Conservation (phyloP, 2,329 filamentous ascomycete species). For the Endothia cerciana region DNA sequence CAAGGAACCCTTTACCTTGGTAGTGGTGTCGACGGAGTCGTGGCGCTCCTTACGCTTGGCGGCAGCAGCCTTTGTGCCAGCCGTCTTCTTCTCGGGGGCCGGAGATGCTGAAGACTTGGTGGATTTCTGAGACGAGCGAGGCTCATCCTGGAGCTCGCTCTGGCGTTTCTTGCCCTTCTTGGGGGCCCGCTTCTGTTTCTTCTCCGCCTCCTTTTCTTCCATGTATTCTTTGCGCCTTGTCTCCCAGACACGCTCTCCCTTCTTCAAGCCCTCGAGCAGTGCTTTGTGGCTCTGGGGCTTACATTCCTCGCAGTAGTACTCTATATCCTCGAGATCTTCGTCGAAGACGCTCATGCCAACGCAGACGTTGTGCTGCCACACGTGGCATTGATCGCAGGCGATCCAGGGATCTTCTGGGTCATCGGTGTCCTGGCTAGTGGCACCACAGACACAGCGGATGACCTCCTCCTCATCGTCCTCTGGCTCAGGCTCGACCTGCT, state of each 20-base stretch:
- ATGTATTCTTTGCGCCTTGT: constrained; percentile 65
- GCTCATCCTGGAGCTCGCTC: constrained; percentile 60
- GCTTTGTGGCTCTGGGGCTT: constrained; percentile 80
- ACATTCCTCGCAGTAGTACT: constrained; percentile 91
- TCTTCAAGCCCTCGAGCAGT: constrained; percentile 75
- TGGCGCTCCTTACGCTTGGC: constrained; percentile 62
- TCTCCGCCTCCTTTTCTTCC: constrained; percentile 64
- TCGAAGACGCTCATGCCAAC: constrained; percentile 82
- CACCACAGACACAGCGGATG: constrained; percentile 92
- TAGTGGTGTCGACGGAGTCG: constrained; percentile 56
- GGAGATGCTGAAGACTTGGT: constrained; percentile 43
- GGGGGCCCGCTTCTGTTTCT: constrained; percentile 61
- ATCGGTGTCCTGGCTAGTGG: constrained; percentile 82
- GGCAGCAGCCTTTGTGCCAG: constrained; percentile 42
- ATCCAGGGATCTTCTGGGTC: constrained; percentile 86
- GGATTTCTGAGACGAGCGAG: constrained; percentile 42
- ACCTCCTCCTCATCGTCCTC: constrained; percentile 67
- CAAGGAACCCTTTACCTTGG: constrained; percentile 47
- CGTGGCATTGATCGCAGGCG: constrained; percentile 87
- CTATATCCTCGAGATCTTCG: constrained; percentile 74
- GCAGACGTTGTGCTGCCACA: constrained; percentile 98
- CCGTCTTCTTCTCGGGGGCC: constrained; percentile 48
- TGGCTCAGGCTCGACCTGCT: constrained; percentile 60
- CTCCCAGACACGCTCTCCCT: constrained; percentile 88
- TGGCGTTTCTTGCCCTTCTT: constrained; percentile 64